These are phyloP conservation scores for Raffaelea albimanens DNA, from an alignment of 2,329 filamentous ascomycete genomes.

Conservation along the genomic window DNA sequence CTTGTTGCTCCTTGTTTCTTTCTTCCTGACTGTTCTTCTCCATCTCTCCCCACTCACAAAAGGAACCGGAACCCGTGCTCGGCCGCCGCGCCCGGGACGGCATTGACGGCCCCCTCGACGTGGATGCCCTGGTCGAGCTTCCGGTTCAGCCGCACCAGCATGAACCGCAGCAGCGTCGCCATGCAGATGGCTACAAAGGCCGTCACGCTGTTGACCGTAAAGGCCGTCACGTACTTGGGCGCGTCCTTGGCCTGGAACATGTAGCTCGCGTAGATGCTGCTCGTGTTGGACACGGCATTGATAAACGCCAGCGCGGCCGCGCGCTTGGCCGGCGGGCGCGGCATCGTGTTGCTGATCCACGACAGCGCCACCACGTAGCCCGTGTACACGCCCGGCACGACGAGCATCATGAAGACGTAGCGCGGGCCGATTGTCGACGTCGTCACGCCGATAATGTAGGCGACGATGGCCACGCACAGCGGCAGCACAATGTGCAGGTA, in stretches of 20 bases:
- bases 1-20: too few species aligned
- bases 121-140: constrained; percentile 56
- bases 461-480: constrained; percentile 48
- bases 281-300: constrained; percentile 62
- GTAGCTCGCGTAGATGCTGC: constrained; percentile 55
- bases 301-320: constrained; percentile 62
- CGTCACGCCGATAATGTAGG: constrained; percentile 59
- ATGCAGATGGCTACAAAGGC: constrained; percentile 54
- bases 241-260: constrained; percentile 33
- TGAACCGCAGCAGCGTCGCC: constrained; percentile 51
- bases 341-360: constrained; percentile 70
- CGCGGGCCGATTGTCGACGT: constrained; percentile 51
- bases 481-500: constrained; percentile 59
- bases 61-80: constrained; percentile 59
- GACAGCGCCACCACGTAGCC: constrained; percentile 57
- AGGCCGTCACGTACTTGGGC: constrained; percentile 43
- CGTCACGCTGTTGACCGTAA: constrained; percentile 59
- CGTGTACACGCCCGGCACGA: constrained; percentile 43
- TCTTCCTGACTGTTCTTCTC: too few species aligned
- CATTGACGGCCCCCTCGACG: constrained; percentile 46
- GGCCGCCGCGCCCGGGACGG: constrained; percentile 43
- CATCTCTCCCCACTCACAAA: constrained; percentile 20
- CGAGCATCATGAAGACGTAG: constrained; percentile 65
- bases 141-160: constrained; percentile 50
- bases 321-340: constrained; percentile 66